phyloP scores from a whole-genome alignment of 257 asterid genomes.

The Solanum chiquidenum region DNA sequence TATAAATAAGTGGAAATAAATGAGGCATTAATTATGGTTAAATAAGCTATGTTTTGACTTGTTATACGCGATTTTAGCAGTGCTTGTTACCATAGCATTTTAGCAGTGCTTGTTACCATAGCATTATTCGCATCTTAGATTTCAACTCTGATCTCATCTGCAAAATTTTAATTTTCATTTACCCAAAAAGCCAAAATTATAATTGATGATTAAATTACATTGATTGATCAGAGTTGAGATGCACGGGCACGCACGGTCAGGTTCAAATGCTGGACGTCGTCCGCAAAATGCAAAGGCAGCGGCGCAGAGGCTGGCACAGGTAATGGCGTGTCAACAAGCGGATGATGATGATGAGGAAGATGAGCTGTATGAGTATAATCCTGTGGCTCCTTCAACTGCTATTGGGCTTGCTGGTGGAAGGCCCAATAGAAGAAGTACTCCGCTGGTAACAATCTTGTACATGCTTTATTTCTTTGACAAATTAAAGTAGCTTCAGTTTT shows the following conservation, averaged over 20 bases:
- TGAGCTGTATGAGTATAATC: constrained; percentile 47
- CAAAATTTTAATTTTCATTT: not conserved
- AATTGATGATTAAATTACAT: not conserved
- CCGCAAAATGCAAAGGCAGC: constrained; percentile 82
- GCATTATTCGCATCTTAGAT: not conserved
- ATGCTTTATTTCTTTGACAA: not conserved
- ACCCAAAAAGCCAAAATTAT: not conserved
- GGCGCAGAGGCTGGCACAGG: constrained; percentile 81
- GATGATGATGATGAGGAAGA: constrained; percentile 70
- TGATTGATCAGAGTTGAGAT: not conserved
- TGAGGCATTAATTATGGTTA: not conserved
- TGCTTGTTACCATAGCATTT: not conserved
- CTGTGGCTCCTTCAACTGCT: constrained; percentile 43
- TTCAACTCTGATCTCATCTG: not conserved
- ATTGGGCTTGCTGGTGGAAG: constrained; percentile 74
- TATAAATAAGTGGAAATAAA: not conserved
- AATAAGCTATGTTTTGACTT: not conserved
- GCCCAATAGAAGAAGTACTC: constrained; percentile 40
- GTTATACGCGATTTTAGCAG: not conserved
- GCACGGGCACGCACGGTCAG: constrained; percentile 23
- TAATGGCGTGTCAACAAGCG: constrained; percentile 66
- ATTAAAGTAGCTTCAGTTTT: not conserved
- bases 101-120: not conserved
- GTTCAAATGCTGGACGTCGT: constrained; percentile 27
- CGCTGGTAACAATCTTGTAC: constrained; percentile 32